Percentiles rank a stretch among this genome's conserved stretches.
Conservation (phyloP, 768 basidiomycete genomes). For the Lactifluus piperatus region DNA sequence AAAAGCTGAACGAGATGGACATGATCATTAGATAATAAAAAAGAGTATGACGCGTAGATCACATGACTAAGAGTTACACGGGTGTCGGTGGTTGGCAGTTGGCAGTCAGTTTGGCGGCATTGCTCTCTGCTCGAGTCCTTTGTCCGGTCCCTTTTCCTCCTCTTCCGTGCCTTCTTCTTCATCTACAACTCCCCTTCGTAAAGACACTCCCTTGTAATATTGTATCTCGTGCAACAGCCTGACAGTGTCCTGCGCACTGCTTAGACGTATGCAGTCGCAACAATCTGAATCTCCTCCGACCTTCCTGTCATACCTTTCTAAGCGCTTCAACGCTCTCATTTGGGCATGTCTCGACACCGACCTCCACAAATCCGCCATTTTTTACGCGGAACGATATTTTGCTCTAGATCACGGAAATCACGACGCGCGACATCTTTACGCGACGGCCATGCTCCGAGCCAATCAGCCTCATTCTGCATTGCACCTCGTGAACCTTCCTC, state of each 20-base stretch:
- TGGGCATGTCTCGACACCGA: constrained; percentile 83
- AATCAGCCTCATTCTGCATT: constrained; percentile 70
- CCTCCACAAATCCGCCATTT: constrained; percentile 70
- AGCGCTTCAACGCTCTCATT: constrained; percentile 63
- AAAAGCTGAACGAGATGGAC: constrained; percentile 61
- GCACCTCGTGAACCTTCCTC: constrained; percentile 53
- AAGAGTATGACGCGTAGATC: constrained; percentile 16
- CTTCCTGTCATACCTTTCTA: constrained; percentile 49
- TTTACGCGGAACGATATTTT: constrained; percentile 83
- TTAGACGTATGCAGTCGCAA: constrained; percentile 18
- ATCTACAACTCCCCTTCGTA: not conserved
- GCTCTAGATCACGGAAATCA: constrained; percentile 63
- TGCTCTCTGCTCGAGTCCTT: not conserved
- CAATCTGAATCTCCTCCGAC: constrained; percentile 45
- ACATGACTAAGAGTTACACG: constrained; percentile 2
- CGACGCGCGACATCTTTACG: constrained; percentile 79
- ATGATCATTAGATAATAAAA: constrained; percentile 73
- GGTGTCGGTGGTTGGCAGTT: too few species aligned
- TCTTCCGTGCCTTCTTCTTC: not conserved
- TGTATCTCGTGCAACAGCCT: constrained; percentile 29
- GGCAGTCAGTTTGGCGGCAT: not conserved
- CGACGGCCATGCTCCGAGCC: constrained; percentile 61
- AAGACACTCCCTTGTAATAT: not conserved
- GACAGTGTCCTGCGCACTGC: constrained; percentile 2
- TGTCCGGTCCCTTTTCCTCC: not conserved